Evolutionary conservation across 2,329 filamentous ascomycete species (phyloP), one percentile per base, ranked within the genome.

Genomic region (Ceratocystis destructans): DNA sequence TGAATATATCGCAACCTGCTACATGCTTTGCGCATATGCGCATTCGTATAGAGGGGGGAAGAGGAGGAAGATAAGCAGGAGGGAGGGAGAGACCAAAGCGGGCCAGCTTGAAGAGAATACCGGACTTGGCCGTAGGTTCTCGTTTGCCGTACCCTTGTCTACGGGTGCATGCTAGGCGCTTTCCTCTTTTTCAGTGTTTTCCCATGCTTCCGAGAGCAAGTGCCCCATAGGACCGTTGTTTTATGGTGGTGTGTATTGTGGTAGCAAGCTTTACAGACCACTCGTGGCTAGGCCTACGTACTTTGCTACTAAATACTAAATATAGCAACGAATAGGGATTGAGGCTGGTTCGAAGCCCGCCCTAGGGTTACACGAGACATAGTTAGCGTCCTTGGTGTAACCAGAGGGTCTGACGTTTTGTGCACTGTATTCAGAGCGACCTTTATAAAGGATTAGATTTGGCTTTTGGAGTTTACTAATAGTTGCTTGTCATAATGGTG

Each of bases 401-500:
- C 53, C 53, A 33, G 17, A 5, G 5, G 33, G 12, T 6, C 15
- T 12, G 25, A 57, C 53, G 53, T 5, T n/a, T 15, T 31, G 22
- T 31, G 17, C 25, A 57, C 25, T 15, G 12, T 22, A 15, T n/a
- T 33, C 6, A 59, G 28, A 31, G n/a, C 28, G 17, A 37, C 33
- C 33, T 37, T 59, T 5, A 25, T 17, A 17, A 22, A 65, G 17
- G 7, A 44, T 28, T 28, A n/a, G 12, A 59, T 17, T 55, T 2
- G n/a, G 17, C 17, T 41, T 59, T 41, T 20, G 44, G 31, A 37
- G 7, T 33, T 3, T 53, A 8, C 10, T 17, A 25, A 55, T 59
- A 59, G 8, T 59, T 28, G 53, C 53, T 59, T 59, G 53, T 59
- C 53, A 59, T 59, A 59, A 59, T 59, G 15, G 53, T 59, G 53